Percentiles rank a stretch among this genome's conserved stretches.
These are phyloP conservation scores for Trametes cubensis DNA, from an alignment of 768 basidiomycete genomes.

Conservation along the genomic window DNA sequence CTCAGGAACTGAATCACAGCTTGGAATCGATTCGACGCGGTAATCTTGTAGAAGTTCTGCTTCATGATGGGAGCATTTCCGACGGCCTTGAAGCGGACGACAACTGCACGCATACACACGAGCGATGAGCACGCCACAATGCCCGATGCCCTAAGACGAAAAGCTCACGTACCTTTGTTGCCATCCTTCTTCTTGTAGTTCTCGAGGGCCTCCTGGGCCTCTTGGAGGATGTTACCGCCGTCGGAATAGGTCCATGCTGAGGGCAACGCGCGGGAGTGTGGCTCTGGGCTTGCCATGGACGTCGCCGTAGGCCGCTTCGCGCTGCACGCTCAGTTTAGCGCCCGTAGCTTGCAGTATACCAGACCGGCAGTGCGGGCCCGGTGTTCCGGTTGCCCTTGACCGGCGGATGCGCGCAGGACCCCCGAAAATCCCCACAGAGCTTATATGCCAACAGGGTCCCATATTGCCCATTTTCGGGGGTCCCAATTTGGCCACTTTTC, in stretches of 20 bases:
- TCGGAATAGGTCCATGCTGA: conserved; percentile 35
- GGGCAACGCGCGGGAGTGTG: conserved; percentile 29
- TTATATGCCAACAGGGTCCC: too few relatives aligned
- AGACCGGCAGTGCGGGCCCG: too few relatives aligned
- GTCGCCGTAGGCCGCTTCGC: conserved; percentile 5
- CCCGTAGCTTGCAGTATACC: too few relatives aligned
- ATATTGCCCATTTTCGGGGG: too few relatives aligned
- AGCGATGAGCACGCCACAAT: too few relatives aligned
- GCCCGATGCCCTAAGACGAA: not conserved
- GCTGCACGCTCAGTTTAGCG: not conserved
- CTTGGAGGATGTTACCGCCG: conserved; percentile 34
- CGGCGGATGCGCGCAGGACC: too few relatives aligned
- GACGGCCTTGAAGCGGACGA: conserved; percentile 96
- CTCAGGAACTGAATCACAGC: conserved; percentile 93
- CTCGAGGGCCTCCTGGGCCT: conserved; percentile 74
- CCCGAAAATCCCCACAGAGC: too few relatives aligned
- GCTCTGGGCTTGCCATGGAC: conserved; percentile 29
- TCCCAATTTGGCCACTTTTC: too few relatives aligned
- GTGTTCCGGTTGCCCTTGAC: too few relatives aligned
- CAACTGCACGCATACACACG: conserved; percentile 53
- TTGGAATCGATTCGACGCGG: conserved; percentile 91
- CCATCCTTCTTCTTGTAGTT: conserved; percentile 86
- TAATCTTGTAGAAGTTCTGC: conserved; percentile 98
- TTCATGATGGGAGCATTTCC: conserved; percentile 99
- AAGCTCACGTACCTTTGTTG: conserved; percentile 59